phyloP scores from a whole-genome alignment of 2,329 filamentous ascomycete genomes.

The Tolypocladium sp. region DNA sequence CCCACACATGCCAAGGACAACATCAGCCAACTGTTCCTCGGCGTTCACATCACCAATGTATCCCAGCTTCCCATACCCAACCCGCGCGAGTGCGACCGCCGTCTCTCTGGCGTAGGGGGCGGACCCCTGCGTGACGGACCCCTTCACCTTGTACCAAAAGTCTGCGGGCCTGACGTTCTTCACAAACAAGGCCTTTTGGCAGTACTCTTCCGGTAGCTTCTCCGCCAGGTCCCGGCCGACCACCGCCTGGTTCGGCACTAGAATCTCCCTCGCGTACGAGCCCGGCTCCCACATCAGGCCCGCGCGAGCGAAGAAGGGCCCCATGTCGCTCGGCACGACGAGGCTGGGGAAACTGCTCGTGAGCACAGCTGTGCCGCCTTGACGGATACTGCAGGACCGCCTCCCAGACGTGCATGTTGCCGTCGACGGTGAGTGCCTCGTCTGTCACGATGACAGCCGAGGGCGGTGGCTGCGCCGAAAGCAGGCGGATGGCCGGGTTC shows the following conservation, averaged over 20 bases:
- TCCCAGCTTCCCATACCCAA: conserved; percentile 18
- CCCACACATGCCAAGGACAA: conserved; percentile 16
- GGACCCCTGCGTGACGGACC: too few species aligned
- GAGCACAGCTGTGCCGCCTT: conserved; percentile 6
- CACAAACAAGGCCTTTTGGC: conserved; percentile 16
- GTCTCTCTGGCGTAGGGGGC: conserved; percentile 3
- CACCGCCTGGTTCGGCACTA: conserved; percentile 10
- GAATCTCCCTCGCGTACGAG: conserved; percentile 10
- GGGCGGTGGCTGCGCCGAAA: conserved; percentile 3
- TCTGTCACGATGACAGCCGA: conserved; percentile 8
- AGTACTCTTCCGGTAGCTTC: conserved; percentile 12
- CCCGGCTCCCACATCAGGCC: conserved; percentile 13
- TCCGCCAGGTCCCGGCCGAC: conserved; percentile 4
- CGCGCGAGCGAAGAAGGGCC: conserved; percentile 12
- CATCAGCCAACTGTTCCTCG: conserved; percentile 13
- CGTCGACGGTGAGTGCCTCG: conserved; percentile 3
- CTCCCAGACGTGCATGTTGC: conserved; percentile 6
- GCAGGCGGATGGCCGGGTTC: not conserved
- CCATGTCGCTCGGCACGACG: not conserved
- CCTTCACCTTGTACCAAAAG: conserved; percentile 12
- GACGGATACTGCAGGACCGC: conserved; percentile 8
- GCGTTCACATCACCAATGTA: conserved; percentile 19
- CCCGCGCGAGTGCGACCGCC: conserved; percentile 13
- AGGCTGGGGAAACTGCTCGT: conserved; percentile 10
- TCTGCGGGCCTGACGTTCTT: conserved; percentile 11